Evolutionary conservation across 371 early-diverging fungal genomes (phyloP).

Genomic region (Apophysomyces elegans): DNA sequence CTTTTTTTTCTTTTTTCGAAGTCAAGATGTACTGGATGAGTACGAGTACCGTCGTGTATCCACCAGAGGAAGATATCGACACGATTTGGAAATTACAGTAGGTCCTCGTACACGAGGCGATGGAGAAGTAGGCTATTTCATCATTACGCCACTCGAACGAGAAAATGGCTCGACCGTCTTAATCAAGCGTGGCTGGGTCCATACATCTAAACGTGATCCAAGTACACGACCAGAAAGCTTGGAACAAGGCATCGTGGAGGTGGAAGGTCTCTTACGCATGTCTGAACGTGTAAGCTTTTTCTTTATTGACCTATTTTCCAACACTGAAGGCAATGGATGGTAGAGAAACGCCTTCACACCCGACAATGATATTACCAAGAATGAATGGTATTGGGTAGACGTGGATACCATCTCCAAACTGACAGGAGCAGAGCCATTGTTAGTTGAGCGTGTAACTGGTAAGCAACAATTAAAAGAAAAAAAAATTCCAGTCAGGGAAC

Average conservation of each 20-base stretch:
- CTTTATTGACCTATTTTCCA: too few relatives aligned
- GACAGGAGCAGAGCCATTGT: slow-evolving; percentile 66
- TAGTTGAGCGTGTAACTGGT: slow-evolving; percentile 77
- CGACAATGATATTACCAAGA: slow-evolving; percentile 62
- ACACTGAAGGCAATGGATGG: too few relatives aligned
- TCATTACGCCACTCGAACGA: slow-evolving; percentile 87
- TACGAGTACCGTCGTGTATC: slow-evolving; percentile 77
- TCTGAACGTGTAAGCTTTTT: slow-evolving; percentile 58
- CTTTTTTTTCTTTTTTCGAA: slow-evolving; percentile 17
- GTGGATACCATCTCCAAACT: slow-evolving; percentile 74
- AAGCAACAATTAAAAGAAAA: slow-evolving; percentile 24
- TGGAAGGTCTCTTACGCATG: slow-evolving; percentile 67
- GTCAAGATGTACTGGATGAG: slow-evolving; percentile 57
- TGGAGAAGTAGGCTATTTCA: slow-evolving; percentile 77
- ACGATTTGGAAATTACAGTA: slow-evolving; percentile 77
- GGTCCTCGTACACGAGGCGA: slow-evolving; percentile 82
- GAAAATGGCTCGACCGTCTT: slow-evolving; percentile 75
- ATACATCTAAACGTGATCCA: slow-evolving; percentile 68
- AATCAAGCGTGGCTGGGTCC: slow-evolving; percentile 91
- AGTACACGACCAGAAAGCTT: slow-evolving; percentile 60
- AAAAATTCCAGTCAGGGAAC: neutral
- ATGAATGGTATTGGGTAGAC: slow-evolving; percentile 88
- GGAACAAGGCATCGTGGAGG: slow-evolving; percentile 52
- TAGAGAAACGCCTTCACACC: slow-evolving; percentile 70
- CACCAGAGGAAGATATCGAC: slow-evolving; percentile 69